These are phyloP conservation scores for Sesbania bispinosa DNA, from an alignment of 306 rosid species.

Conservation along the genomic window DNA sequence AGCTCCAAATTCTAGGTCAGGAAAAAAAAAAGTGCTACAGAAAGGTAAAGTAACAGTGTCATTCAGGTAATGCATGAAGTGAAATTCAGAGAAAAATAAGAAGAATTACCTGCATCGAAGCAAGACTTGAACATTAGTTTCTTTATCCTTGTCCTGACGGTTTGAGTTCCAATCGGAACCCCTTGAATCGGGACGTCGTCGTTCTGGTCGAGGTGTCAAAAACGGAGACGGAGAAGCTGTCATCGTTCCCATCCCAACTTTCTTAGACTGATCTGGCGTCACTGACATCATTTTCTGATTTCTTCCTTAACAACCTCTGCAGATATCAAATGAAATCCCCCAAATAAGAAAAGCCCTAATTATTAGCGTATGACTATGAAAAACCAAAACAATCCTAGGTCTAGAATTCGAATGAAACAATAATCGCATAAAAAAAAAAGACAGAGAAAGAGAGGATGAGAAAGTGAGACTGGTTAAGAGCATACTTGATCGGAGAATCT, in stretches of 20 bases:
- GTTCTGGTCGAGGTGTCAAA: constrained; percentile 87
- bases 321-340: neutral
- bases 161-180: constrained; percentile 50
- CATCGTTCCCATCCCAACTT: constrained; percentile 68
- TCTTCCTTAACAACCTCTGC: constrained; percentile 2
- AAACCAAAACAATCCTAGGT: neutral
- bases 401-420: neutral
- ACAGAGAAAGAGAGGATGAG: neutral
- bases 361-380: neutral
- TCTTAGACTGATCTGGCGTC: constrained; percentile 78
- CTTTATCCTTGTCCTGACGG: constrained; percentile 67
- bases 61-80: neutral
- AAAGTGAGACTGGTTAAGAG: neutral
- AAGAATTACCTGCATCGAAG: constrained; percentile 81
- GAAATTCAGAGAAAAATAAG: neutral
- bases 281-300: constrained; percentile 46
- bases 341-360: neutral
- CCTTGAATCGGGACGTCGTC: constrained; percentile 63
- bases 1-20: neutral
- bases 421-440: too few relatives aligned
- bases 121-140: constrained; percentile 76
- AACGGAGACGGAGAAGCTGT: constrained; percentile 75
- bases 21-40: too few relatives aligned
- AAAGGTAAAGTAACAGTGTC: neutral
- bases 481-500: constrained; percentile 31